Conservation (phyloP, 352 stramenopile species). For the Pythium sp. region DNA sequence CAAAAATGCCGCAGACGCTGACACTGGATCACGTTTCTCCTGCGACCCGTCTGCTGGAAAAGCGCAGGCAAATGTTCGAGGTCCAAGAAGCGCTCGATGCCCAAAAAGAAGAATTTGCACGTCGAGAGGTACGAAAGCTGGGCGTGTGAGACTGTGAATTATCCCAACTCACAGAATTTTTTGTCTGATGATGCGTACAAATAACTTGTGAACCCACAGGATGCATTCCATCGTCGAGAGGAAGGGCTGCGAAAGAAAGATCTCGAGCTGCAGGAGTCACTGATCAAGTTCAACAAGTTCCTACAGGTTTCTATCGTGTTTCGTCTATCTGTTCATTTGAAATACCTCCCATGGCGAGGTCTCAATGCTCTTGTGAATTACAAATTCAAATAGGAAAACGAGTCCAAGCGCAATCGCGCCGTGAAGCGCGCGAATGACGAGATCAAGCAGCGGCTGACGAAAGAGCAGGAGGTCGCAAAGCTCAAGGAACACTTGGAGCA, state of each 20-base stretch:
- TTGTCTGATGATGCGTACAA: too few relatives aligned
- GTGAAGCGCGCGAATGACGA: constrained; percentile 91
- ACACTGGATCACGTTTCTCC: constrained; percentile 92
- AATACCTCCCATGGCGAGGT: not conserved
- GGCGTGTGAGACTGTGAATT: too few relatives aligned
- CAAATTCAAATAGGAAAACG: constrained; percentile 80
- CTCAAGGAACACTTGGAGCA: constrained; percentile 71
- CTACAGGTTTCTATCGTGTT: constrained; percentile 26
- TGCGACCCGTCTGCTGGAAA: constrained; percentile 91
- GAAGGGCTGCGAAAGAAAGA: constrained; percentile 93
- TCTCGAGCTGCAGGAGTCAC: constrained; percentile 92
- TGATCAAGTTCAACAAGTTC: constrained; percentile 98
- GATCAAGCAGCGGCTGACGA: constrained; percentile 87
- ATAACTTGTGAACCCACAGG: constrained; percentile 27
- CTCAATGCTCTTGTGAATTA: constrained; percentile 9
- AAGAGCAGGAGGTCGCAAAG: constrained; percentile 84
- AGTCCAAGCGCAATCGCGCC: constrained; percentile 92
- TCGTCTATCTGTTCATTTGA: not conserved
- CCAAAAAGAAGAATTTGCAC: constrained; percentile 93
- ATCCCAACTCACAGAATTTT: too few relatives aligned
- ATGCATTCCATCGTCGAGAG: constrained; percentile 92
- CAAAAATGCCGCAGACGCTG: constrained; percentile 85
- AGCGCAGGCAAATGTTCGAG: constrained; percentile 95
- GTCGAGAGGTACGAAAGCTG: constrained; percentile 40
- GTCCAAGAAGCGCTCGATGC: constrained; percentile 92